These are phyloP conservation scores for Wakefieldia striispora DNA, from an alignment of 768 basidiomycete species.

Conservation along the genomic window DNA sequence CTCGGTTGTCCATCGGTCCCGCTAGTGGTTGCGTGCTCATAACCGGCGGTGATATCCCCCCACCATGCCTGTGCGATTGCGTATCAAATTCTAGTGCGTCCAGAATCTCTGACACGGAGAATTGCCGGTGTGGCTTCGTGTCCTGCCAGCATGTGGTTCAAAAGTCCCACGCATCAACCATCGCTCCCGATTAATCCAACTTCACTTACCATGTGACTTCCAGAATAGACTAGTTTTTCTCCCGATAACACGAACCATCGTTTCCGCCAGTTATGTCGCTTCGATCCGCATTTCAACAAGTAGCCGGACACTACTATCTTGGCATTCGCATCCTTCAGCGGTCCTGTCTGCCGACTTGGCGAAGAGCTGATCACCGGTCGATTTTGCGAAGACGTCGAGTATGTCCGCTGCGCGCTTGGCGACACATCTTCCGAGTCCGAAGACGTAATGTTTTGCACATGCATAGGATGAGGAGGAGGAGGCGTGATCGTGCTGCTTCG, in stretches of 20 bases:
- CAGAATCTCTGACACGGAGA: conserved; percentile 80
- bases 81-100: conserved; percentile 90
- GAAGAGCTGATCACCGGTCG: conserved; percentile 41
- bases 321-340: conserved; percentile 50
- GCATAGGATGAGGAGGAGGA: conserved; percentile 44
- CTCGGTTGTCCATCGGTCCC: conserved; percentile 37
- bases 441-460: conserved; percentile 57
- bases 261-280: conserved; percentile 94
- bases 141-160: conserved; percentile 53
- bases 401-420: conserved; percentile 41
- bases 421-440: conserved; percentile 78
- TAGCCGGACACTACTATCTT: conserved; percentile 88
- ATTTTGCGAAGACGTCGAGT: conserved; percentile 46
- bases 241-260: conserved; percentile 95
- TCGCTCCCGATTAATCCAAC: conserved; percentile 8
- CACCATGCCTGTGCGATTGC: conserved; percentile 48
- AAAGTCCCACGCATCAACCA: not conserved
- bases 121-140: conserved; percentile 81
- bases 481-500: conserved; percentile 39
- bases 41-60: conserved; percentile 30
- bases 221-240: conserved; percentile 83
- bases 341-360: conserved; percentile 39
- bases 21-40: conserved; percentile 35
- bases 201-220: conserved; percentile 88
- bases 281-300: conserved; percentile 93